Percentiles rank a stretch among this genome's conserved stretches.
Conservation (phyloP, 148 eudicot species). For the Suaeda aralocaspica region DNA sequence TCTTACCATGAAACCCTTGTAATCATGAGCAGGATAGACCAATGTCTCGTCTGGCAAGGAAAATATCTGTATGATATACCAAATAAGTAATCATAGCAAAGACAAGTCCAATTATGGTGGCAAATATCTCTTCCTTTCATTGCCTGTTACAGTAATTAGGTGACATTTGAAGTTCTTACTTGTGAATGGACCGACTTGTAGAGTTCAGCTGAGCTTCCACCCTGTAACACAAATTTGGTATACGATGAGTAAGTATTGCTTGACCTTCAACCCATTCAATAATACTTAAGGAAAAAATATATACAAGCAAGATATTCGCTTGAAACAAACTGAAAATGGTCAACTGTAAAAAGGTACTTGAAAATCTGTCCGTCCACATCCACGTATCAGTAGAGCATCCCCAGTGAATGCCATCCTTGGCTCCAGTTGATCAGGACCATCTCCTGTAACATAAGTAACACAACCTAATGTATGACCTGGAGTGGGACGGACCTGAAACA, state of each 20-base stretch:
- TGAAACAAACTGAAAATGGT: not conserved
- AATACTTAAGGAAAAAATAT: not conserved
- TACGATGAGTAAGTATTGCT: not conserved
- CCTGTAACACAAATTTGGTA: conserved; percentile 39
- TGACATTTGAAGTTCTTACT: conserved; percentile 39
- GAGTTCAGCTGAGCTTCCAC: conserved; percentile 80
- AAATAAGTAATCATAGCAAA: not conserved
- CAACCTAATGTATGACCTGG: conserved; percentile 97
- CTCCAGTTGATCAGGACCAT: conserved; percentile 75
- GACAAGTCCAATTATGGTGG: not conserved
- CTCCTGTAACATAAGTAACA: conserved; percentile 93
- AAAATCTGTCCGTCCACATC: conserved; percentile 97
- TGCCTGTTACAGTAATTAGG: not conserved
- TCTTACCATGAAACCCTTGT: conserved; percentile 87
- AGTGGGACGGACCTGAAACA: conserved; percentile 80
- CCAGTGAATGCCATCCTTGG: conserved; percentile 98
- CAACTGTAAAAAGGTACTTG: conserved; percentile 44
- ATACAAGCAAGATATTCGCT: not conserved
- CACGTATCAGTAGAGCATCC: conserved; percentile 85
- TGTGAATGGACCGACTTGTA: conserved; percentile 89
- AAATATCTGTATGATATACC: conserved; percentile 59
- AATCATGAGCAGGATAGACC: conserved; percentile 94
- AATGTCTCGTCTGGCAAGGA: conserved; percentile 83
- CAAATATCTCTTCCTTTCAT: not conserved
- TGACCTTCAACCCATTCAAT: not conserved